These are phyloP conservation scores for Cubamyces lactineus DNA, from an alignment of 768 basidiomycete species.

Conservation along the genomic window DNA sequence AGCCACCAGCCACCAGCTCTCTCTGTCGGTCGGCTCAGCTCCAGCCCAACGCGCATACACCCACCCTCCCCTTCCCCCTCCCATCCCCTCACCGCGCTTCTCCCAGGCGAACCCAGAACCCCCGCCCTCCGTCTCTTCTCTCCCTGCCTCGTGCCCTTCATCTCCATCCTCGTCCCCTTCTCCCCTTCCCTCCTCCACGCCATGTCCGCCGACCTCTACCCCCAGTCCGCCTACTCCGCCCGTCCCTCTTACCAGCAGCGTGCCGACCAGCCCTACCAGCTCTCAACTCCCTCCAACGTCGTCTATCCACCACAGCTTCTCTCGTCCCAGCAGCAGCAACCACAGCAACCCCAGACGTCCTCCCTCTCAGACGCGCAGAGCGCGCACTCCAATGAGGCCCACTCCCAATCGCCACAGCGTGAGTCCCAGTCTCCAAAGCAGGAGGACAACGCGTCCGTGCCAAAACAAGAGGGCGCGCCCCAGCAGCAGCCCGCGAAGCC, in stretches of 20 bases:
- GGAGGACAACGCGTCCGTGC: conserved; percentile 38
- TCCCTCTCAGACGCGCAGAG: conserved; percentile 26
- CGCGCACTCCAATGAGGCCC: conserved; percentile 26
- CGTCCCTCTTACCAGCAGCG: conserved; percentile 44
- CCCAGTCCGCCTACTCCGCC: conserved; percentile 40
- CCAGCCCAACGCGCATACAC: not conserved
- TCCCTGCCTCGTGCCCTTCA: conserved; percentile 25
- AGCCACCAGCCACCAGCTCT: conserved; percentile 3
- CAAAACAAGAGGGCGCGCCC: conserved; percentile 41
- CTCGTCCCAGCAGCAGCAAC: conserved; percentile 22
- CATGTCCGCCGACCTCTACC: conserved; percentile 51
- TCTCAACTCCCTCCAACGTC: conserved; percentile 27
- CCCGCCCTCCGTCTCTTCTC: conserved; percentile 19
- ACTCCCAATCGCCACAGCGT: conserved; percentile 24
- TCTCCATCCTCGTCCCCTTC: conserved; percentile 13
- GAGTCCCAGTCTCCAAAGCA: conserved; percentile 40
- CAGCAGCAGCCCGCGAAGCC: conserved; percentile 63
- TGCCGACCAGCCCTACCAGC: conserved; percentile 33
- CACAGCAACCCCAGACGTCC: conserved; percentile 2
- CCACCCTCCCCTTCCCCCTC: conserved; percentile 21
- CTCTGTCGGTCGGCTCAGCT: too few species aligned
- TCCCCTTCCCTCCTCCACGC: conserved; percentile 16
- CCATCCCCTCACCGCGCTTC: conserved; percentile 13
- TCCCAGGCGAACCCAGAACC: conserved; percentile 14
- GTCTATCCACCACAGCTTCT: conserved; percentile 35